These are phyloP conservation scores for Hypoxylon intermedium DNA, from an alignment of 495 filamentous ascomycete species.

Conservation along the genomic window DNA sequence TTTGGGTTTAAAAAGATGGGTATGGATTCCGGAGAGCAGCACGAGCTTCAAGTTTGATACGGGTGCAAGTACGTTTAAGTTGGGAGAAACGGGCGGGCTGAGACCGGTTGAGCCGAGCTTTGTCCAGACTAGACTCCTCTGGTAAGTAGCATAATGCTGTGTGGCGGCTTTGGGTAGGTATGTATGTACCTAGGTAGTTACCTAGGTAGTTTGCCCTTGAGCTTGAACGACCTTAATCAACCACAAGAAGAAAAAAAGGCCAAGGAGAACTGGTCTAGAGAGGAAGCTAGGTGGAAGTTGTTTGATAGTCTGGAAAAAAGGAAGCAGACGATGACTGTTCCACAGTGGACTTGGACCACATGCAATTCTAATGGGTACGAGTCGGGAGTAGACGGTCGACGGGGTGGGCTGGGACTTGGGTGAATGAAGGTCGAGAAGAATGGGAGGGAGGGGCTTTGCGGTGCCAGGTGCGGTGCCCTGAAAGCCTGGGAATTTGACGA, in stretches of 20 bases:
- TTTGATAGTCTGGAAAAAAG: conserved; percentile 9
- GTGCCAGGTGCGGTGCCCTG: too few species aligned
- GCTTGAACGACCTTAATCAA: background rate
- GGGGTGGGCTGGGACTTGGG: conserved; percentile 11
- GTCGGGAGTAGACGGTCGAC: background rate
- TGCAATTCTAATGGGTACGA: background rate
- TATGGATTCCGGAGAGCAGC: conserved; percentile 20
- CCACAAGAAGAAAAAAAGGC: too few species aligned
- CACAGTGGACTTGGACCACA: background rate
- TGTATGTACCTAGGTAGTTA: background rate
- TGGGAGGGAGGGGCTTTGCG: conserved; percentile 21
- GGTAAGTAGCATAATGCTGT: background rate
- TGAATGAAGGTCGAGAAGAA: conserved; percentile 21
- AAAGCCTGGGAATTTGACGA: conserved; percentile 33
- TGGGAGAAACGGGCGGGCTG: conserved; percentile 1
- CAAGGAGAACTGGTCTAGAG: background rate
- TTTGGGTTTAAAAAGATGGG: conserved; percentile 5
- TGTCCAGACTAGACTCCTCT: conserved; percentile 1
- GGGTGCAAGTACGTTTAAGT: background rate
- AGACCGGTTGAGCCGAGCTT: conserved; percentile 27
- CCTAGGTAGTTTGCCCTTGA: background rate
- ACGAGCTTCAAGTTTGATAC: background rate
- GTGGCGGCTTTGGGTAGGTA: background rate
- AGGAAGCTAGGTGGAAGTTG: conserved; percentile 19
- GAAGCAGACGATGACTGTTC: conserved; percentile 5